A percentile compares a stretch with the other conserved stretches of the same genome.
These are phyloP conservation scores for Phytophthora europaea DNA, from an alignment of 352 stramenopile genomes.

Conservation along the genomic window DNA sequence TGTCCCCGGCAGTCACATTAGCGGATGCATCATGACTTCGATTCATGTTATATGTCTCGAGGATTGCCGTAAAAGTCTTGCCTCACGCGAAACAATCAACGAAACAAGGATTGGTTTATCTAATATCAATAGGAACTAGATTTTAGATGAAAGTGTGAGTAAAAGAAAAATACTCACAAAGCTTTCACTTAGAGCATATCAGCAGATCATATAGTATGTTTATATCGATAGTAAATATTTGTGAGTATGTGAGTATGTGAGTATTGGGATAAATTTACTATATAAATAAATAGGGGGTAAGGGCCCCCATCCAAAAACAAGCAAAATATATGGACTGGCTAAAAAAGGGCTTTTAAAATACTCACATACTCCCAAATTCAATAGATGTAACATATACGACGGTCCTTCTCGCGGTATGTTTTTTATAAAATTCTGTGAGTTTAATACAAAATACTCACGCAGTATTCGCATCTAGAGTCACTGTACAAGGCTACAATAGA, in stretches of 20 bases:
- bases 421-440: background rate
- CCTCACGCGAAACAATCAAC: background rate
- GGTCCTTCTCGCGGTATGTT: background rate
- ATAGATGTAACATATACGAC: background rate
- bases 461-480: background rate
- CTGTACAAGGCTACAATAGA: background rate
- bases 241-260: background rate
- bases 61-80: background rate
- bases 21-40: no score
- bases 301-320: background rate
- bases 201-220: background rate
- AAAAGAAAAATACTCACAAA: background rate
- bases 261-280: background rate
- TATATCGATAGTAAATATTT: conserved; percentile 1
- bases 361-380: background rate
- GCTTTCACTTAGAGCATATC: background rate
- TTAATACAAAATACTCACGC: background rate
- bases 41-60: background rate
- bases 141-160: background rate
- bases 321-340: background rate
- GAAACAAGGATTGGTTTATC: background rate
- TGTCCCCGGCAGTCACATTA: background rate
- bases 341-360: background rate
- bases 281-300: background rate
- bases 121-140: background rate